A percentile compares a stretch with the other conserved stretches of the same genome.
Conservation (phyloP, 257 asterid genomes). For the Thymus mandschuricus region DNA sequence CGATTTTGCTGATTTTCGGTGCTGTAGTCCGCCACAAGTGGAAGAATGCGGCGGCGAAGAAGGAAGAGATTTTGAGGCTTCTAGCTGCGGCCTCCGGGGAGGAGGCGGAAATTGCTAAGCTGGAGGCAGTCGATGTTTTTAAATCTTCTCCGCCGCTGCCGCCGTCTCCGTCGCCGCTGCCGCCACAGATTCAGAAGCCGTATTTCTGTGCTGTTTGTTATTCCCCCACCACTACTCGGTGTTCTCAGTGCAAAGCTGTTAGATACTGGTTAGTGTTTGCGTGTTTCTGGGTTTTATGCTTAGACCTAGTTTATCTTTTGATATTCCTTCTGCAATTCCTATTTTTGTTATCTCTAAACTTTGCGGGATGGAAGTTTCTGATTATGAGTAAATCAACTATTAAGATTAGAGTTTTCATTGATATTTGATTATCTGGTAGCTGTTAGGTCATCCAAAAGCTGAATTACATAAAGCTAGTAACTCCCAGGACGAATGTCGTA, state of each 20-base stretch:
- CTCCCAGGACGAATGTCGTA: no score
- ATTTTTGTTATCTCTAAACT: not conserved
- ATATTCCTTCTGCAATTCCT: not conserved
- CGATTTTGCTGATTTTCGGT: conserved; percentile 43
- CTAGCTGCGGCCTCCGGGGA: conserved; percentile 42
- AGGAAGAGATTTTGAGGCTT: conserved; percentile 48
- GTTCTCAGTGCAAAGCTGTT: conserved; percentile 51
- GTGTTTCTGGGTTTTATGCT: conserved; percentile 2
- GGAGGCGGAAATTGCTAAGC: conserved; percentile 45
- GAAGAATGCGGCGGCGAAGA: conserved; percentile 46
- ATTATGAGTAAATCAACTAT: not conserved
- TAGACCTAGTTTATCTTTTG: not conserved
- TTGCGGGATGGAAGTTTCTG: not conserved
- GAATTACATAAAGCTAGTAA: no score
- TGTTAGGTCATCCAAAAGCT: no score
- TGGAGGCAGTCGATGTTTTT: conserved; percentile 31
- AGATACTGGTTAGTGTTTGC: conserved; percentile 49
- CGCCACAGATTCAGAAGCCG: conserved; percentile 33
- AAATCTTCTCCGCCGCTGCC: conserved; percentile 29
- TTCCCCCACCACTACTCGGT: conserved; percentile 46
- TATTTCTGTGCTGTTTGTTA: conserved; percentile 47
- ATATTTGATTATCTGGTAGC: no score
- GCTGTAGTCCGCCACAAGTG: conserved; percentile 46
- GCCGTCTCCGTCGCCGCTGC: not conserved
- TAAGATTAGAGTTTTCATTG: no score